Evolutionary conservation across 2,329 filamentous ascomycete genomes (phyloP).

Genomic region (Diaporthe capsici): DNA sequence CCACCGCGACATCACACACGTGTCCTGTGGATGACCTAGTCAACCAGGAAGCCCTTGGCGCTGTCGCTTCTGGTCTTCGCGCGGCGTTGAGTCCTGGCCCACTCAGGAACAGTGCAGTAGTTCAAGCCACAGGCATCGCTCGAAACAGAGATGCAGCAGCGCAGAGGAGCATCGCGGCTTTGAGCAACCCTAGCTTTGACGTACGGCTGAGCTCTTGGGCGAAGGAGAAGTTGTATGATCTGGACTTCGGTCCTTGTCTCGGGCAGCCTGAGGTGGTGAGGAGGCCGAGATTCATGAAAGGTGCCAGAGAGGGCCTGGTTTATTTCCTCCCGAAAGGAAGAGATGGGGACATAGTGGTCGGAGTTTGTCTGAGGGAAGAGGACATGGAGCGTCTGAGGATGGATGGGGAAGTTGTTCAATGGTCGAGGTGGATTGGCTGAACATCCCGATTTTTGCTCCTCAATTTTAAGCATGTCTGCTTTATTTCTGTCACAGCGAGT

Average conservation of each 20-base stretch:
- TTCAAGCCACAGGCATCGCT: constrained; percentile 57
- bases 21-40: constrained; percentile 49
- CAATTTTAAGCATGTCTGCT: no score
- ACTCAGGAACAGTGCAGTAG: constrained; percentile 49
- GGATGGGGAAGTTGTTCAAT: constrained; percentile 59
- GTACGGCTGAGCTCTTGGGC: constrained; percentile 70
- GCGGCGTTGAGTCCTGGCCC: constrained; percentile 7
- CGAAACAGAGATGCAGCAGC: constrained; percentile 47
- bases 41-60: constrained; percentile 50
- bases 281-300: constrained; percentile 58
- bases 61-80: constrained; percentile 24
- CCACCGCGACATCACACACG: constrained; percentile 60
- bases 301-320: constrained; percentile 60
- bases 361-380: constrained; percentile 60
- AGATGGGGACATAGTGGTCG: constrained; percentile 60
- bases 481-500: no score
- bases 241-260: constrained; percentile 63
- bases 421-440: constrained; percentile 54
- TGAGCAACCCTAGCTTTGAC: constrained; percentile 55
- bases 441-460: no score
- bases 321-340: constrained; percentile 63
- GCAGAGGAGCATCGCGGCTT: constrained; percentile 52
- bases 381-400: constrained; percentile 60
- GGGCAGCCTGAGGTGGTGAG: constrained; percentile 63
- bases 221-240: constrained; percentile 58